Conservation (phyloP, 192 early-diverging fungal genomes). For the Entomortierella parvispora region DNA sequence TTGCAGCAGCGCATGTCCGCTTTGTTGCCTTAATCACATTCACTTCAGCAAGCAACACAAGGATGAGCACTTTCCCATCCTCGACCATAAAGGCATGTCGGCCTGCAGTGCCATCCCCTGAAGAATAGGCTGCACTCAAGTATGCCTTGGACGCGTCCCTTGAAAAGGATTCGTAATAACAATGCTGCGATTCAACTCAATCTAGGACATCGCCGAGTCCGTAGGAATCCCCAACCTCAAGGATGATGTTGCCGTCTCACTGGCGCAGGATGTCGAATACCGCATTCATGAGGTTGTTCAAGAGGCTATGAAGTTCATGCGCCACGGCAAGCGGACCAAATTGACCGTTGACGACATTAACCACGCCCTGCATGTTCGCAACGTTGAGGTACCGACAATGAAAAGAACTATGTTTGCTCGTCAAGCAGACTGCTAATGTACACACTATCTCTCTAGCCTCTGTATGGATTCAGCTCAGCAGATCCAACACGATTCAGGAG, state of each 20-base stretch:
- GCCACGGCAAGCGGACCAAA: conserved; percentile 87
- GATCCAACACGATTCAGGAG: conserved; percentile 78
- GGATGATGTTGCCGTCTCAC: conserved; percentile 83
- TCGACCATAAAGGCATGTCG: conserved; percentile 46
- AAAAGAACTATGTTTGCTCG: too few relatives aligned
- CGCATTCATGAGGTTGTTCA: conserved; percentile 92
- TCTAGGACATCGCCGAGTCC: conserved; percentile 84
- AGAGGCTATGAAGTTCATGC: conserved; percentile 98
- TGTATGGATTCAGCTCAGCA: conserved; percentile 88
- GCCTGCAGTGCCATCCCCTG: too few relatives aligned
- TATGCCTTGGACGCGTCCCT: too few relatives aligned
- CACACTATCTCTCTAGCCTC: conserved; percentile 62
- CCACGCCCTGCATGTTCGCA: conserved; percentile 87
- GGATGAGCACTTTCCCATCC: conserved; percentile 49
- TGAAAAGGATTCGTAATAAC: not conserved
- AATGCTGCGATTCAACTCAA: not conserved
- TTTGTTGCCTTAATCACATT: not conserved
- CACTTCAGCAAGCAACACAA: not conserved
- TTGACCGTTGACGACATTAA: conserved; percentile 90
- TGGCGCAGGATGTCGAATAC: conserved; percentile 96
- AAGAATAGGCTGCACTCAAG: too few relatives aligned
- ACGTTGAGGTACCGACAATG: conserved; percentile 78
- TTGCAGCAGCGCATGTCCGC: too few relatives aligned
- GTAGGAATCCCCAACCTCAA: conserved; percentile 84
- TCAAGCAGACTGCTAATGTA: not conserved